A percentile compares a stretch with the other conserved stretches of the same genome.
Conservation (phyloP, 805 yeast species). For the Ogataea pignaliae region DNA sequence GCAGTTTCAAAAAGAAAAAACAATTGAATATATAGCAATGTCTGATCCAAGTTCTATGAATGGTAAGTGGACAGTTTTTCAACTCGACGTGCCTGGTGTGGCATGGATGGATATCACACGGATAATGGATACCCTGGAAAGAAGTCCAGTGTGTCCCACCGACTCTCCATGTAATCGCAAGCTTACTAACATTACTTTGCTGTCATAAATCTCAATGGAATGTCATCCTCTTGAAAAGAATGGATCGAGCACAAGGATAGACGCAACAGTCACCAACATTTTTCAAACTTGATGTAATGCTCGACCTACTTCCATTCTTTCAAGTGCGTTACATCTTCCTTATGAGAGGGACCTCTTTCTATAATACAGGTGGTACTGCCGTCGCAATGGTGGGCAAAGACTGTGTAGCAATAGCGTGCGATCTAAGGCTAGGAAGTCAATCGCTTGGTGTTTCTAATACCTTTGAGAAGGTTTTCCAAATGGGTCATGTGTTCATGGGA, state of each 20-base stretch:
- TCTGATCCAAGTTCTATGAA: slow-evolving; percentile 77
- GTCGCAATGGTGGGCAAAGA: slow-evolving; percentile 99
- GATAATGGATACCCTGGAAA: neutral
- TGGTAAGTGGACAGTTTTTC: slow-evolving; percentile 37
- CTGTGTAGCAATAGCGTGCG: slow-evolving; percentile 97
- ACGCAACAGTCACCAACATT: no score
- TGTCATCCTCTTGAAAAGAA: neutral
- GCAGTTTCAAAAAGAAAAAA: no score
- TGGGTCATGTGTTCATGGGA: slow-evolving; percentile 83
- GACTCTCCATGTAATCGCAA: no score
- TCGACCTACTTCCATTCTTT: neutral
- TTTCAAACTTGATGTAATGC: no score
- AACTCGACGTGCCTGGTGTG: no score
- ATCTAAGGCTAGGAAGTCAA: slow-evolving; percentile 89
- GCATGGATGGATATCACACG: no score
- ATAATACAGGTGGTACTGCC: slow-evolving; percentile 77
- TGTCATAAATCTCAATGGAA: neutral
- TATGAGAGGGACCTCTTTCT: no score
- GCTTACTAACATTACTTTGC: neutral
- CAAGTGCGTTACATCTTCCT: slow-evolving; percentile 2
- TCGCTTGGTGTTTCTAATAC: slow-evolving; percentile 88
- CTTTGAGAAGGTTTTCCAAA: slow-evolving; percentile 87
- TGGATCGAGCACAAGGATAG: no score
- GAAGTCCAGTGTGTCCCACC: neutral
- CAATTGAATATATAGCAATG: slow-evolving; percentile 32